Evolutionary conservation across 208 protist genomes (phyloP).

Genomic region (Wallacemonas rigidus): DNA sequence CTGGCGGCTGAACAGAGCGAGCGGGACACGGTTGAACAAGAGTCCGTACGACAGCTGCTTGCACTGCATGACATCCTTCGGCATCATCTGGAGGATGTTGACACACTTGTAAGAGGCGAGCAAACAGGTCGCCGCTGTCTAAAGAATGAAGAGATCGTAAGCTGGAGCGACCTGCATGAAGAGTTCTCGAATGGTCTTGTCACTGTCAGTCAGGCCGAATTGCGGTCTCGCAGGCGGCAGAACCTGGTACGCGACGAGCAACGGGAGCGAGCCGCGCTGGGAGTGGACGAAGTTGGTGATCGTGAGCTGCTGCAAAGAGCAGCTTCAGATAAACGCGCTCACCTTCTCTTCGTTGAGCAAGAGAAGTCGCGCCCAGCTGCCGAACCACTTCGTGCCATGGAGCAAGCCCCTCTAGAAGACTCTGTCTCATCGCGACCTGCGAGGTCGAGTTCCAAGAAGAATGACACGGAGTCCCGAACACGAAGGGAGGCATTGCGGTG

Average conservation of each 20-base stretch:
- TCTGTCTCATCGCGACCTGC: not conserved
- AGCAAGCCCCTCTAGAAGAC: not conserved
- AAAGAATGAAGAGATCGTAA: slow-evolving; percentile 7
- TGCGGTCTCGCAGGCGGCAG: not conserved
- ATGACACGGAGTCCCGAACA: not conserved
- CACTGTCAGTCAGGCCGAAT: not conserved
- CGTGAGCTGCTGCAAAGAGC: slow-evolving; percentile 1
- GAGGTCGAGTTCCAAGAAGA: not conserved
- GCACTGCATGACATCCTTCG: not conserved
- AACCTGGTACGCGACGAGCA: slow-evolving; percentile 5
- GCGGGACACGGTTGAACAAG: not conserved
- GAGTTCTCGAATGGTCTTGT: slow-evolving; percentile 1
- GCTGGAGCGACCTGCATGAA: slow-evolving; percentile 6
- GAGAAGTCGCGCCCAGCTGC: not conserved
- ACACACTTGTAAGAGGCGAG: not conserved
- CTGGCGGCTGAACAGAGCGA: not conserved
- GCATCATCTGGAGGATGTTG: not conserved
- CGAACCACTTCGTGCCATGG: not conserved
- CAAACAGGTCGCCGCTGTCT: not conserved
- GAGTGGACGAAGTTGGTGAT: slow-evolving; percentile 8
- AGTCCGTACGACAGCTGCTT: not conserved
- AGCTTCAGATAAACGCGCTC: not conserved
- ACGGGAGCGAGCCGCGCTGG: not conserved
- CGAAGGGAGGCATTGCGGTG: slow-evolving; percentile 1
- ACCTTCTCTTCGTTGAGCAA: not conserved